These are phyloP conservation scores for Penicillium daleae DNA, from an alignment of 495 filamentous ascomycete species.

Conservation along the genomic window DNA sequence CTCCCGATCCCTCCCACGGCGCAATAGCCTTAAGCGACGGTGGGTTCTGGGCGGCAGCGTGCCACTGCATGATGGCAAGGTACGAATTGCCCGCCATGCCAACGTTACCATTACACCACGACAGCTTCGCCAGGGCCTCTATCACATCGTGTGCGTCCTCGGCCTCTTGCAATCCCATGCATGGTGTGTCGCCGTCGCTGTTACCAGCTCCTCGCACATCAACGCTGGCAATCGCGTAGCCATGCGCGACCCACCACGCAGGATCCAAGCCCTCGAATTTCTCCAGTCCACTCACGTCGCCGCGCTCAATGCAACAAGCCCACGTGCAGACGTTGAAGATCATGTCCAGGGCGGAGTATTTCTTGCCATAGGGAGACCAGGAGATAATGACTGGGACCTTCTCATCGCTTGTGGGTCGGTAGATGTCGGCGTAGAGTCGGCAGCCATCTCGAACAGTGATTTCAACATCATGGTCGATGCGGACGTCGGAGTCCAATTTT, in stretches of 20 bases:
- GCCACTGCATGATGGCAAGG: conserved; percentile 42
- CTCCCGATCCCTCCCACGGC: conserved; percentile 45
- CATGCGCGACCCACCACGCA: conserved; percentile 40
- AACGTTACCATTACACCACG: conserved; percentile 31
- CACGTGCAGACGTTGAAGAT: conserved; percentile 16
- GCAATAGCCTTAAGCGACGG: conserved; percentile 44
- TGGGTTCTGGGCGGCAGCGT: conserved; percentile 40
- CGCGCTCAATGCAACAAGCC: conserved; percentile 18
- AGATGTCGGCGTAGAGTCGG: conserved; percentile 35
- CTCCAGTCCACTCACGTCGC: conserved; percentile 26
- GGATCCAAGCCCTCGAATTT: conserved; percentile 52
- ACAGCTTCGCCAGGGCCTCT: conserved; percentile 22
- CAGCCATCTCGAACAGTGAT: conserved; percentile 33
- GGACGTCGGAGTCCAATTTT: conserved; percentile 17
- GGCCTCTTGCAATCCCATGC: conserved; percentile 44
- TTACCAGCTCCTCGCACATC: conserved; percentile 43
- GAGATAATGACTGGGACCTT: conserved; percentile 35
- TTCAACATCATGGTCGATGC: conserved; percentile 24
- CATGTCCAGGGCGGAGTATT: conserved; percentile 3
- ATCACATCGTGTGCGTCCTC: conserved; percentile 30
- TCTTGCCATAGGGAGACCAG: conserved; percentile 43
- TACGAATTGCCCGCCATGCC: conserved; percentile 36
- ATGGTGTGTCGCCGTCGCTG: conserved; percentile 39
- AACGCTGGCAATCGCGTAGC: conserved; percentile 46
- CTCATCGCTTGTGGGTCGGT: conserved; percentile 24